Conservation (phyloP, 352 stramenopile species). For the Pythium sukuiense region DNA sequence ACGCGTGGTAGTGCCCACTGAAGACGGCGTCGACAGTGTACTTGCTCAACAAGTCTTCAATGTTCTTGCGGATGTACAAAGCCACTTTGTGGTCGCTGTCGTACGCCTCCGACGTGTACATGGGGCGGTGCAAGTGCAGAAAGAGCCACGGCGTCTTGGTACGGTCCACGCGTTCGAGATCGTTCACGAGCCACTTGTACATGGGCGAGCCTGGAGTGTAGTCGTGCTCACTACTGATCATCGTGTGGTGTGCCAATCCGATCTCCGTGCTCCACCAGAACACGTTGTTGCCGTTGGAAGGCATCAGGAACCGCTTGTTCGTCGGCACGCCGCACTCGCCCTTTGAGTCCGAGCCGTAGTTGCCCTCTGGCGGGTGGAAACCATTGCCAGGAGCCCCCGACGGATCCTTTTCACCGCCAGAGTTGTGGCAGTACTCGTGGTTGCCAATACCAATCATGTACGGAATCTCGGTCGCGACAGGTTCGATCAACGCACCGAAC, state of each 20-base stretch:
- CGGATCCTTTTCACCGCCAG: slow-evolving; percentile 21
- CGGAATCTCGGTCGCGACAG: slow-evolving; percentile 54
- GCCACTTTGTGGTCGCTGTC: slow-evolving; percentile 15
- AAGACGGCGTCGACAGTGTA: slow-evolving; percentile 33
- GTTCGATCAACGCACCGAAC: slow-evolving; percentile 62
- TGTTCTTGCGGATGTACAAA: slow-evolving; percentile 19
- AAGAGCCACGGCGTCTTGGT: slow-evolving; percentile 26
- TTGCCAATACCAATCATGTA: slow-evolving; percentile 59
- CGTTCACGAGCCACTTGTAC: slow-evolving; percentile 30
- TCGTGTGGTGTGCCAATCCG: slow-evolving; percentile 25
- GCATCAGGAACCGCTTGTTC: slow-evolving; percentile 54
- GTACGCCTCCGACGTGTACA: slow-evolving; percentile 29
- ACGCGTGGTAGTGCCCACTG: slow-evolving; percentile 31
- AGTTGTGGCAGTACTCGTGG: slow-evolving; percentile 28
- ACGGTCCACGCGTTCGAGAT: slow-evolving; percentile 29
- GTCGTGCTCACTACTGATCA: slow-evolving; percentile 33
- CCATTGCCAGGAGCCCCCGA: slow-evolving; percentile 22
- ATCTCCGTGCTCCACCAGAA: slow-evolving; percentile 34
- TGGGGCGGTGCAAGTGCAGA: slow-evolving; percentile 31
- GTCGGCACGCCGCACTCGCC: slow-evolving; percentile 76
- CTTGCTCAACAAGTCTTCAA: slow-evolving; percentile 27
- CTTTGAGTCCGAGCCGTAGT: slow-evolving; percentile 27
- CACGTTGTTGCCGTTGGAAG: slow-evolving; percentile 27
- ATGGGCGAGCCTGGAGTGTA: slow-evolving; percentile 25
- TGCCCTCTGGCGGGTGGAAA: slow-evolving; percentile 23